These are phyloP conservation scores for Ceratobasidium sp. DNA, from an alignment of 1,284 basidiomycete species.

Conservation along the genomic window DNA sequence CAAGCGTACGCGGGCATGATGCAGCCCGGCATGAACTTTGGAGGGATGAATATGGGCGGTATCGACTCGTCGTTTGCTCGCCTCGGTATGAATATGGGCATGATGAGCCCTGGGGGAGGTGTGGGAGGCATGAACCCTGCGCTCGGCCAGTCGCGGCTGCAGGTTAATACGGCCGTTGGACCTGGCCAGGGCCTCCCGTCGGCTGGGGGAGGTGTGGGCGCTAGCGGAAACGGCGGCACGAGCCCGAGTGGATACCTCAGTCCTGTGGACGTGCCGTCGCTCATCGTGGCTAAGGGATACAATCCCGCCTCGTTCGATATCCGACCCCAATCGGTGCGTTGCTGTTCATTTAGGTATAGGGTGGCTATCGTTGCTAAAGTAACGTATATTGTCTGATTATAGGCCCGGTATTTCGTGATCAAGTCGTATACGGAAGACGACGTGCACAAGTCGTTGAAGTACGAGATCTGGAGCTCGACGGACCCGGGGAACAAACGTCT, in stretches of 20 bases:
- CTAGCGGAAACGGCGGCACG: slow-evolving; percentile 54
- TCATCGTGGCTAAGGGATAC: slow-evolving; percentile 90
- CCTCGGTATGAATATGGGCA: slow-evolving; percentile 38
- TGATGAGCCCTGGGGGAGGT: slow-evolving; percentile 17
- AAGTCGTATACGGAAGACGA: slow-evolving; percentile 98
- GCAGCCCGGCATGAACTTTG: slow-evolving; percentile 34
- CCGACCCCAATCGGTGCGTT: slow-evolving; percentile 78
- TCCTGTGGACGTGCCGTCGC: slow-evolving; percentile 85
- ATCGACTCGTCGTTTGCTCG: slow-evolving; percentile 34
- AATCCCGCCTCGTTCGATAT: slow-evolving; percentile 90
- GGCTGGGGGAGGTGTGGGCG: slow-evolving; percentile 53
- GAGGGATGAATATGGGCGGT: slow-evolving; percentile 39
- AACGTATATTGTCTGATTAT: slow-evolving; percentile 26
- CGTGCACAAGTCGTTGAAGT: slow-evolving; percentile 95
- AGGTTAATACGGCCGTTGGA: slow-evolving; percentile 36
- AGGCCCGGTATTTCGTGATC: slow-evolving; percentile 96
- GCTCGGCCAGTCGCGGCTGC: slow-evolving; percentile 23
- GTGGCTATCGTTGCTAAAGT: too few relatives aligned
- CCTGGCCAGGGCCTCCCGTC: slow-evolving; percentile 57
- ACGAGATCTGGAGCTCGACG: slow-evolving; percentile 97
- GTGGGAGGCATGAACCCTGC: slow-evolving; percentile 19
- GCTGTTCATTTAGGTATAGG: neutral
- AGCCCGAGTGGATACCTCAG: slow-evolving; percentile 62
- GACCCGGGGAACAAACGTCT: slow-evolving; percentile 95
- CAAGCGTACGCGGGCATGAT: slow-evolving; percentile 74